These are phyloP conservation scores for Inga oerstediana DNA, from an alignment of 306 rosid species.

Conservation along the genomic window DNA sequence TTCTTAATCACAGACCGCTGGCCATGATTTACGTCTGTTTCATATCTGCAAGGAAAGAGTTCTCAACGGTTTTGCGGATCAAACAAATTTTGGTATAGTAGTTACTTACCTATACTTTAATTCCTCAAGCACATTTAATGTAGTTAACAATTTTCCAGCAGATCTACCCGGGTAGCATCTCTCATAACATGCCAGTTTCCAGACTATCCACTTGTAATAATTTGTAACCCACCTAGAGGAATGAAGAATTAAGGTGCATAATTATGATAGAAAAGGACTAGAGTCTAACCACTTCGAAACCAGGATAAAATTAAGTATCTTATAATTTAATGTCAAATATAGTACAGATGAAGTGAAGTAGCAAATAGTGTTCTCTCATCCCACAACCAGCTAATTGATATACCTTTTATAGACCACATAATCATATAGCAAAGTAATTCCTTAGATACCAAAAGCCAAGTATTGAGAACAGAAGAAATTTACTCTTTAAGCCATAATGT, in stretches of 20 bases:
- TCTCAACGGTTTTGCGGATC: conserved; percentile 26
- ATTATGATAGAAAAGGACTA: conserved; percentile 32
- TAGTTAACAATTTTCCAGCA: conserved; percentile 57
- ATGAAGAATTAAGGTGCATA: conserved; percentile 29
- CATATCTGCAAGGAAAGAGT: conserved; percentile 58
- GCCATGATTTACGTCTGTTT: conserved; percentile 87
- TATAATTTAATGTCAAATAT: background rate
- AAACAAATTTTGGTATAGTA: conserved; percentile 20
- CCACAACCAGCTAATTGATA: conserved; percentile 4
- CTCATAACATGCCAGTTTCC: conserved; percentile 93
- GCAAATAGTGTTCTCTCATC: conserved; percentile 19
- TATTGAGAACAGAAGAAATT: conserved; percentile 38
- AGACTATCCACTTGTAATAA: conserved; percentile 51
- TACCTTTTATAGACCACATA: conserved; percentile 5
- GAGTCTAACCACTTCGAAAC: conserved; percentile 10
- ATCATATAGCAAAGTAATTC: conserved; percentile 20
- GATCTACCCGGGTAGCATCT: conserved; percentile 59
- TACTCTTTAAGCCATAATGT: conserved; percentile 71
- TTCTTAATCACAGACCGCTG: conserved; percentile 87
- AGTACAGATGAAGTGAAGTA: conserved; percentile 7
- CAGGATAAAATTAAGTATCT: conserved; percentile 8
- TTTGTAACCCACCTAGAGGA: conserved; percentile 80
- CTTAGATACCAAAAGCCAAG: conserved; percentile 21
- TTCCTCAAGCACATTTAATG: conserved; percentile 82
- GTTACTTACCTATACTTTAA: conserved; percentile 80